phyloP scores from a whole-genome alignment of 805 yeast genomes.

The Candida yuanshanica region DNA sequence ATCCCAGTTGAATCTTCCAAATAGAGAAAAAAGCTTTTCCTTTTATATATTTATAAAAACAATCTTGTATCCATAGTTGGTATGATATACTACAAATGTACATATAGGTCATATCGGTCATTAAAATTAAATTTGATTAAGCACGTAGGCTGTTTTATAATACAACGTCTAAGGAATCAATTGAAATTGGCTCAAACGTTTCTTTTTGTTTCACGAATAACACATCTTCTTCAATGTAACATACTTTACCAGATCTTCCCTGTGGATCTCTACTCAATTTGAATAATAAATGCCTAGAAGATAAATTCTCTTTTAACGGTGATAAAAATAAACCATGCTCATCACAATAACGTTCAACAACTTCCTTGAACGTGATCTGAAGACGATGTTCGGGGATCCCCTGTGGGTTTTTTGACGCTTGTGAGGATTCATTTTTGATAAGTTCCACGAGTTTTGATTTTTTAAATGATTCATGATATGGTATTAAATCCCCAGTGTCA shows the following conservation, averaged over 20 bases:
- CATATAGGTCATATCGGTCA: not conserved
- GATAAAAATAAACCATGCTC: constrained; percentile 34
- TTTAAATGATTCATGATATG: constrained; percentile 5
- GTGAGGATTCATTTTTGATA: not conserved
- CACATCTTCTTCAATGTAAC: constrained; percentile 62
- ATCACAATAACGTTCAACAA: constrained; percentile 57
- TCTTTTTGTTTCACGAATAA: constrained; percentile 39
- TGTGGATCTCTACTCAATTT: constrained; percentile 29
- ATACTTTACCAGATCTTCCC: constrained; percentile 32
- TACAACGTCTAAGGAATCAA: not conserved
- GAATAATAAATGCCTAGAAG: constrained; percentile 40
- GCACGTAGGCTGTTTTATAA: not conserved
- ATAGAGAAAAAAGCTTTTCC: not conserved
- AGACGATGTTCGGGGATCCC: constrained; percentile 36
- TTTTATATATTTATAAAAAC: not conserved
- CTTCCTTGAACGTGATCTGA: constrained; percentile 52
- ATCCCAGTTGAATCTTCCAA: not conserved
- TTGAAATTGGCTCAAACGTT: not conserved
- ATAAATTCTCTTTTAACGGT: constrained; percentile 16
- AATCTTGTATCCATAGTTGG: not conserved
- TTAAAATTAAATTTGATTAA: not conserved
- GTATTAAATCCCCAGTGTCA: constrained; percentile 13
- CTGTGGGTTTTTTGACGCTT: not conserved
- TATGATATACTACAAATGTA: not conserved
- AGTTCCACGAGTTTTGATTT: constrained; percentile 1